Percentiles rank a stretch among this genome's conserved stretches.
These are phyloP conservation scores for Cardamine chenopodiifolia DNA, from an alignment of 345 rosid genomes.

Conservation along the genomic window DNA sequence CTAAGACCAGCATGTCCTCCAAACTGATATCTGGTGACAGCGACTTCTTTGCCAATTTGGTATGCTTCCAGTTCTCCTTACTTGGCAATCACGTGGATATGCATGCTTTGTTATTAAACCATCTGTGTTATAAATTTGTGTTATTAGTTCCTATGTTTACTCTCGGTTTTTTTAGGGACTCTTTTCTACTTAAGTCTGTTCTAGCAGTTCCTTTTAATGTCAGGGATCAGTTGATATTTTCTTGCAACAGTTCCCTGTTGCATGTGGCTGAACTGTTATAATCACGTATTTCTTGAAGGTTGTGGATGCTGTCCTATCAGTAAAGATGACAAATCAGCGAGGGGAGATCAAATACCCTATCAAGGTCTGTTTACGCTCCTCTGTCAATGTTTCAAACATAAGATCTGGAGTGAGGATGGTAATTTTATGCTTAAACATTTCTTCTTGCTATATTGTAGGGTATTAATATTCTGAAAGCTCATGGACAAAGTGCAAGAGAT, in stretches of 20 bases:
- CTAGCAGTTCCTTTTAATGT: not conserved
- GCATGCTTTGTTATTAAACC: slow-evolving; percentile 9
- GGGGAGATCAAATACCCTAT: slow-evolving; percentile 93
- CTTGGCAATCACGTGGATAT: slow-evolving; percentile 6
- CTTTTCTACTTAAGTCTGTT: not conserved
- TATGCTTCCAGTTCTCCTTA: slow-evolving; percentile 39
- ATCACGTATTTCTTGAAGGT: slow-evolving; percentile 50
- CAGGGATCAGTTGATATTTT: not conserved
- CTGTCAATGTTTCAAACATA: not conserved
- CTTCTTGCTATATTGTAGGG: slow-evolving; percentile 51
- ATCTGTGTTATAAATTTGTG: not conserved
- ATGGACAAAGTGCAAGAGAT: slow-evolving; percentile 90
- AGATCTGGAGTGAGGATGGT: not conserved
- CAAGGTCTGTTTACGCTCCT: slow-evolving; percentile 58
- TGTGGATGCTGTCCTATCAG: slow-evolving; percentile 83
- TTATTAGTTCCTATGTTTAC: not conserved
- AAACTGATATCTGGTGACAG: slow-evolving; percentile 90
- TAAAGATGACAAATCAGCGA: slow-evolving; percentile 85
- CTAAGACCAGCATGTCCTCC: slow-evolving; percentile 98
- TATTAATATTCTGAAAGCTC: slow-evolving; percentile 90
- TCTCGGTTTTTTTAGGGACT: not conserved
- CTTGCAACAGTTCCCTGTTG: slow-evolving; percentile 12
- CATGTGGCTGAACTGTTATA: slow-evolving; percentile 11
- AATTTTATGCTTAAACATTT: not conserved
- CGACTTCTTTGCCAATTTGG: slow-evolving; percentile 94